Evolutionary conservation across 495 filamentous ascomycete species (phyloP).

Genomic region (Saxophila tyrrhenica): DNA sequence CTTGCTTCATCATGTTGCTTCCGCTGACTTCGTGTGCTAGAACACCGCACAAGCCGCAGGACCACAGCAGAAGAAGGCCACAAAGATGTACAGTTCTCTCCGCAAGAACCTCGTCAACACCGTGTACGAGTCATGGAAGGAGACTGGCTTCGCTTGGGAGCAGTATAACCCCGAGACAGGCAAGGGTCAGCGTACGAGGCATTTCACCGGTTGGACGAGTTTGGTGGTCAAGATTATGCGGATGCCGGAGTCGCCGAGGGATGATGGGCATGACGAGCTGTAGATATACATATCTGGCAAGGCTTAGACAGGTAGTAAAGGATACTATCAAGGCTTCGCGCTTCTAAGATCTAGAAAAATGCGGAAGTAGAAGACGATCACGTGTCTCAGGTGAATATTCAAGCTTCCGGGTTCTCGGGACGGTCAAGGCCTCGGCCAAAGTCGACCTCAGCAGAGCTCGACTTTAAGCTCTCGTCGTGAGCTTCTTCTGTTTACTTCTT

Average conservation of each 20-base stretch:
- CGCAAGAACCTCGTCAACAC: constrained; percentile 80
- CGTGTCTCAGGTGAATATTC: no score
- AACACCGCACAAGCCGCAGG: constrained; percentile 45
- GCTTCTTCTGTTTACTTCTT: no score
- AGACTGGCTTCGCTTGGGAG: constrained; percentile 96
- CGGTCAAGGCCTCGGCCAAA: no score
- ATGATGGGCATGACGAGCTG: constrained; percentile 27
- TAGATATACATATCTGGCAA: constrained; percentile 16
- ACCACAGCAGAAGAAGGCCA: constrained; percentile 58
- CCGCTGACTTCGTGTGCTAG: constrained; percentile 30
- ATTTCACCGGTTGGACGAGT: constrained; percentile 98
- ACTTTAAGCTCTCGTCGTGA: no score
- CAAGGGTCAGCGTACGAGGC: constrained; percentile 83
- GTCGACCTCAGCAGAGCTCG: no score
- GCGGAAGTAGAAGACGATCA: no score
- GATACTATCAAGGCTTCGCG: no score
- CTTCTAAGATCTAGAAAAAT: no score
- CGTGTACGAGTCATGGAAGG: constrained; percentile 75
- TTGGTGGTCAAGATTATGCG: constrained; percentile 96
- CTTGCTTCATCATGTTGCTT: neutral
- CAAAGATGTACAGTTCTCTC: constrained; percentile 62
- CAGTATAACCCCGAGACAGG: constrained; percentile 95
- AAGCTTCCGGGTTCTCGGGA: no score
- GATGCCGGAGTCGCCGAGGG: constrained; percentile 51
- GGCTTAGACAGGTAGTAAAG: no score